Evolutionary conservation across 257 asterid genomes (phyloP).

Genomic region (Capsicum pubescens): DNA sequence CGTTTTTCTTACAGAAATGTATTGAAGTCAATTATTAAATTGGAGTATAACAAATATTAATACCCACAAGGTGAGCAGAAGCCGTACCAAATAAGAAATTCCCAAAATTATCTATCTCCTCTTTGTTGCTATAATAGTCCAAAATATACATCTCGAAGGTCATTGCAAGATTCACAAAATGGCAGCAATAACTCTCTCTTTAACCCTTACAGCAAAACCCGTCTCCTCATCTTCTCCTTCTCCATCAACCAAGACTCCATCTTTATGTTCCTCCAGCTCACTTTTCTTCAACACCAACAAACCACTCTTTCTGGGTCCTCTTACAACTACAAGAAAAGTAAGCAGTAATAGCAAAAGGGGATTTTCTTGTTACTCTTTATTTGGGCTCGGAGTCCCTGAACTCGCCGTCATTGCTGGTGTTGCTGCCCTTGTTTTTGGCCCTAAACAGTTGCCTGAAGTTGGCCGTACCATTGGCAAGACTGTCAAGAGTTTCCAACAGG

Average conservation of each 20-base stretch:
- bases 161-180: background rate
- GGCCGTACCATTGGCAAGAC: constrained; percentile 91
- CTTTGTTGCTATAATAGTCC: background rate
- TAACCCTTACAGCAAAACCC: background rate
- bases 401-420: constrained; percentile 88
- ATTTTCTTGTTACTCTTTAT: constrained; percentile 67
- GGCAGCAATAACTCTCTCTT: constrained; percentile 30
- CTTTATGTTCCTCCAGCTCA: constrained; percentile 60
- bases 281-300: constrained; percentile 55
- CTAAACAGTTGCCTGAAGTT: constrained; percentile 82
- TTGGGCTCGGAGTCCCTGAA: constrained; percentile 96
- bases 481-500: constrained; percentile 94
- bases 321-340: constrained; percentile 31
- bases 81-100: constrained; percentile 1
- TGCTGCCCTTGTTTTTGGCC: constrained; percentile 80
- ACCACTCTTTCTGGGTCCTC: constrained; percentile 34
- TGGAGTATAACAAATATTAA: background rate
- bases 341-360: constrained; percentile 43
- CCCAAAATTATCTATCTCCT: constrained; percentile 5
- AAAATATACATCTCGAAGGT: no score
- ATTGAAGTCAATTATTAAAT: background rate
- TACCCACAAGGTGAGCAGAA: constrained; percentile 24
- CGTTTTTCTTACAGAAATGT: background rate
- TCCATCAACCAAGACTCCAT: constrained; percentile 18
- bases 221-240: constrained; percentile 17